phyloP scores from a whole-genome alignment of 1,284 basidiomycete genomes.

The Paramarasmius palmivorus region DNA sequence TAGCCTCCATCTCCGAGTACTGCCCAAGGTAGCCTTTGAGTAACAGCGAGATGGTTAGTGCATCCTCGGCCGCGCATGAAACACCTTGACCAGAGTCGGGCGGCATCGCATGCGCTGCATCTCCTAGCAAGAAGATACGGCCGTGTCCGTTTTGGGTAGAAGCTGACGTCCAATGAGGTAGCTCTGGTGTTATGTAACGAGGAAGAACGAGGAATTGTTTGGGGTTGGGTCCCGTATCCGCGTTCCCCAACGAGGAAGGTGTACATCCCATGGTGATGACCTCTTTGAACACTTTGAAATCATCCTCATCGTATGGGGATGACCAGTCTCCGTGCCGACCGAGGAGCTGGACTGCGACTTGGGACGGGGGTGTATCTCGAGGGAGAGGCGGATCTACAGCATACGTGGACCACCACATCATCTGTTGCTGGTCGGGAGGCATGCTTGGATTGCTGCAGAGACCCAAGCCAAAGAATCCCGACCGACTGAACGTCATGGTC shows the following conservation, averaged over 20 bases:
- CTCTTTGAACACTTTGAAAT: conserved; percentile 17
- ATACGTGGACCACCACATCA: conserved; percentile 43
- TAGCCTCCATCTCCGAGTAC: conserved; percentile 17
- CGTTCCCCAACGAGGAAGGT: neutral
- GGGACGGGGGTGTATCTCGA: conserved; percentile 22
- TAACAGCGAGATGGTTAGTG: conserved; percentile 32
- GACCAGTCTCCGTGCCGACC: conserved; percentile 32
- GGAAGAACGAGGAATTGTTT: conserved; percentile 30
- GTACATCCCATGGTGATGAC: conserved; percentile 31
- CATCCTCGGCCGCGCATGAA: conserved; percentile 38
- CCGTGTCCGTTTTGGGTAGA: conserved; percentile 22
- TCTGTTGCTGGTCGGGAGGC: conserved; percentile 13
- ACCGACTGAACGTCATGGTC: conserved; percentile 36
- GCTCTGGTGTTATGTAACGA: conserved; percentile 31
- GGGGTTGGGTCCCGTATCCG: neutral
- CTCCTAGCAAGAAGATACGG: conserved; percentile 35
- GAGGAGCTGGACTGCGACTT: conserved; percentile 30
- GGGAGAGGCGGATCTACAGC: conserved; percentile 28
- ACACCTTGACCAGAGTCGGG: conserved; percentile 39
- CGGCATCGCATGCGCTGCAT: conserved; percentile 40
- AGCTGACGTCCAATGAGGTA: conserved; percentile 29
- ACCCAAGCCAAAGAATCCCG: conserved; percentile 38
- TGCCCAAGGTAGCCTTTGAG: conserved; percentile 28
- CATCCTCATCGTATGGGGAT: conserved; percentile 29
- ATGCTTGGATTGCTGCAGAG: conserved; percentile 20